Percentiles rank a stretch among this genome's conserved stretches.
These are phyloP conservation scores for Pleurotus giganteus DNA, from an alignment of 768 basidiomycete genomes.

Conservation along the genomic window DNA sequence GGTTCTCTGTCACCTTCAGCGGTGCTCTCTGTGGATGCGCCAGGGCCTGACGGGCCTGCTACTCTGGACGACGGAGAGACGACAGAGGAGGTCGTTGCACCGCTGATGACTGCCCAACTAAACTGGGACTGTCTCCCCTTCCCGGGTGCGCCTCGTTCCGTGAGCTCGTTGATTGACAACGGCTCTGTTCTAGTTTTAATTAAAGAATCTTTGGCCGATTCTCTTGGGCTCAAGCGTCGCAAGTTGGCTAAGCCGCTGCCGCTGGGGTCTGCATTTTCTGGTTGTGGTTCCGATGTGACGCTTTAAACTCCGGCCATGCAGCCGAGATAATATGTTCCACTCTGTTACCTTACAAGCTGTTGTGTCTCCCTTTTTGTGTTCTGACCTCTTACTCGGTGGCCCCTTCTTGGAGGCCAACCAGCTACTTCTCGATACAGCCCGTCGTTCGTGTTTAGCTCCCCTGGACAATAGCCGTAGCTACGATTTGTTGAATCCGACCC, in stretches of 20 bases:
- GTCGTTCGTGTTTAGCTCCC: no score
- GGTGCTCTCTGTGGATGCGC: background rate
- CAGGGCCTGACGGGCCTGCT: background rate
- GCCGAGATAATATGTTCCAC: background rate
- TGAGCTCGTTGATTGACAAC: background rate
- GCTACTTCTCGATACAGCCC: no score
- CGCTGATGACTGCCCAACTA: background rate
- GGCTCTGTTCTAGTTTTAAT: background rate
- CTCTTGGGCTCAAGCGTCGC: background rate
- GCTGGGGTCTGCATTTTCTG: background rate
- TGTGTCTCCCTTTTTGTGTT: background rate
- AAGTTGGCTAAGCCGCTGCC: background rate
- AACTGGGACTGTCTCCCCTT: background rate
- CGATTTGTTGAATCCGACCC: no score
- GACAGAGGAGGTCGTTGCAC: background rate
- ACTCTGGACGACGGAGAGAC: background rate
- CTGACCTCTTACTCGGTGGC: background rate
- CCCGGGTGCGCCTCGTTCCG: background rate
- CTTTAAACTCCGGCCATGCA: background rate
- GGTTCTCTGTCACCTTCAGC: background rate
- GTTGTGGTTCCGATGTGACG: background rate
- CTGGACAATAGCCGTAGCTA: no score
- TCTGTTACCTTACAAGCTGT: background rate
- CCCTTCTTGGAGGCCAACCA: background rate
- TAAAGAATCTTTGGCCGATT: background rate